These are phyloP conservation scores for Saccharomycopsis capsularis DNA, from an alignment of 805 yeast species.

Conservation along the genomic window DNA sequence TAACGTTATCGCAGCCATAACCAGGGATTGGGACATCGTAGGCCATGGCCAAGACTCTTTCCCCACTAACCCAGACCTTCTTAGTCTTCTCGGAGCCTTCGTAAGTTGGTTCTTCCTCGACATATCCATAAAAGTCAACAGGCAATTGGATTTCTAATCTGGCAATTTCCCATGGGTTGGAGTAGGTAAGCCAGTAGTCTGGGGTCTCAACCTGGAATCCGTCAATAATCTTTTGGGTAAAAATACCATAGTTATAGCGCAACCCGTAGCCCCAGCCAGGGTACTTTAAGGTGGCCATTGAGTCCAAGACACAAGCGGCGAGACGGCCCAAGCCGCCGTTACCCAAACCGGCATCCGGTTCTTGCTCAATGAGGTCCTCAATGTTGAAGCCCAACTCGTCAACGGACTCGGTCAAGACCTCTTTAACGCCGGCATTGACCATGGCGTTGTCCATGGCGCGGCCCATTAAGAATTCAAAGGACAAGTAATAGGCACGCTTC, in stretches of 20 bases:
- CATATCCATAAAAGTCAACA: constrained; percentile 82
- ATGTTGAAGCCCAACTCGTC: constrained; percentile 77
- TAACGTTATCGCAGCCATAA: constrained; percentile 63
- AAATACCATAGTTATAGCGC: constrained; percentile 89
- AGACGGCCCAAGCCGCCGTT: constrained; percentile 93
- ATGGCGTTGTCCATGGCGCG: constrained; percentile 91
- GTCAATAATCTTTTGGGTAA: constrained; percentile 79
- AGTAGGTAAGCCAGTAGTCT: constrained; percentile 84
- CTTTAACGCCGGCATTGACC: constrained; percentile 69
- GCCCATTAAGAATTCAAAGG: constrained; percentile 89
- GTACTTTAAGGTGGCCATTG: constrained; percentile 75
- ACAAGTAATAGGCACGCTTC: constrained; percentile 79
- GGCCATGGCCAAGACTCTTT: constrained; percentile 82
- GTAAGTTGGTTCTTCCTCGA: constrained; percentile 47
- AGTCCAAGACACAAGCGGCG: constrained; percentile 92
- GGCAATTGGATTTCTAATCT: constrained; percentile 84
- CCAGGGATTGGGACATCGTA: constrained; percentile 93
- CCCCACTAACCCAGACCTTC: constrained; percentile 81
- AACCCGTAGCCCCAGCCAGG: constrained; percentile 97
- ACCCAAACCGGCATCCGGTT: constrained; percentile 92
- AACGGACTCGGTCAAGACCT: constrained; percentile 46
- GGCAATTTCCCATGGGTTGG: constrained; percentile 92
- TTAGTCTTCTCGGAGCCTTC: constrained; percentile 47
- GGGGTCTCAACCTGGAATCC: constrained; percentile 95
- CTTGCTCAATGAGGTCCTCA: constrained; percentile 79